Conservation (phyloP, 2,329 filamentous ascomycete genomes). For the Xylariaceae sp. region DNA sequence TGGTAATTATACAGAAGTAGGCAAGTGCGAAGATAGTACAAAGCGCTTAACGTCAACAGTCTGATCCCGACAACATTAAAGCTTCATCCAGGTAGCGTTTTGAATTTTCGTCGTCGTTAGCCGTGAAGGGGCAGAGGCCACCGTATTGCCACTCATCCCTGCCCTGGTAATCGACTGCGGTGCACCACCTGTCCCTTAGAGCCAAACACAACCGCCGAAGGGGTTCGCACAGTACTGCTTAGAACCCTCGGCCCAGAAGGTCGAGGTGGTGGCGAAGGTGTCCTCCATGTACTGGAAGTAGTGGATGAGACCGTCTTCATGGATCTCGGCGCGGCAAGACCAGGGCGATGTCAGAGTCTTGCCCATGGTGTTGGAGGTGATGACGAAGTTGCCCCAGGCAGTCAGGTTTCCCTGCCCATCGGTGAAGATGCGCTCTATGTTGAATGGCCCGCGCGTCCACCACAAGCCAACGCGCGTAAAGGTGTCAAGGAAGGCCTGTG, state of each 20-base stretch:
- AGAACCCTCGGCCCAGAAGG: slow-evolving; percentile 1
- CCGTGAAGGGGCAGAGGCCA: too few relatives aligned
- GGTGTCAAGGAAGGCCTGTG: slow-evolving; percentile 8
- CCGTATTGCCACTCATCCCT: too few relatives aligned
- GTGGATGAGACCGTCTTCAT: not conserved
- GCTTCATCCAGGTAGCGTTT: too few relatives aligned
- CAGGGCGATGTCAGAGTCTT: not conserved
- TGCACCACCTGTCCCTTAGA: not conserved
- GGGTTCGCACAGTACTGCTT: slow-evolving; percentile 5
- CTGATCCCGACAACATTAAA: too few relatives aligned
- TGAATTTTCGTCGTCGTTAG: too few relatives aligned
- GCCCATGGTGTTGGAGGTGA: slow-evolving; percentile 7
- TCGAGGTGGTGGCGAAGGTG: slow-evolving; percentile 5
- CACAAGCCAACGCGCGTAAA: slow-evolving; percentile 7
- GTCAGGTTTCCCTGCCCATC: slow-evolving; percentile 4
- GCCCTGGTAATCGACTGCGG: too few relatives aligned
- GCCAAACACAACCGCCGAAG: slow-evolving; percentile 1
- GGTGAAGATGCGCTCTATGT: slow-evolving; percentile 2
- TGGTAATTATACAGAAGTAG: too few relatives aligned
- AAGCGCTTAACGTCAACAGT: too few relatives aligned
- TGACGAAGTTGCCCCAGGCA: slow-evolving; percentile 4
- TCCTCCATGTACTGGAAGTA: slow-evolving; percentile 9
- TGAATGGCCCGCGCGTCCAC: slow-evolving; percentile 9
- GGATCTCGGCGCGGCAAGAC: slow-evolving; percentile 3
- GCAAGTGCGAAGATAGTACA: too few relatives aligned